Base-by-base conservation (phyloP, 1,284 basidiomycete genomes). In the Flammula alnicola region DNA sequence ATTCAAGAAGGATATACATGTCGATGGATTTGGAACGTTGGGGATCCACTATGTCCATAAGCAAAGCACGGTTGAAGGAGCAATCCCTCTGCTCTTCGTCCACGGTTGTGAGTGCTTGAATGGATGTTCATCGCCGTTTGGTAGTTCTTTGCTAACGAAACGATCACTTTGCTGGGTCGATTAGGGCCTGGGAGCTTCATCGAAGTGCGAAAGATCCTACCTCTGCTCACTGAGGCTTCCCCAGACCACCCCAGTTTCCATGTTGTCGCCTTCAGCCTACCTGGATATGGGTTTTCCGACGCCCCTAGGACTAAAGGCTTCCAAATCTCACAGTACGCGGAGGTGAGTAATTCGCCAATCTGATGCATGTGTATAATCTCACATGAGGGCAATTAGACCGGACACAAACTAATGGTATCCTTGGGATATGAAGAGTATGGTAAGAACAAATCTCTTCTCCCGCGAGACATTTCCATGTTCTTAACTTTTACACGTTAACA, bases 111-210 rank as follows among this genome's bases (percentile, higher is more conserved):
- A 52, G 73, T 70, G 7, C 9, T 12, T n/a, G n/a, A n/a, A 27
- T 14, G 16, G 30, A 25, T 32, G 5, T n/a, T n/a, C n/a, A n/a
- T n/a, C n/a, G n/a, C n/a, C n/a, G n/a, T n/a, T n/a, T n/a, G n/a
- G n/a, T n/a, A n/a, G n/a, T n/a, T n/a, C n/a, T n/a, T n/a, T n/a
- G n/a, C n/a, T n/a, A n/a, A n/a, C n/a, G n/a, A n/a, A n/a, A n/a
- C n/a, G n/a, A n/a, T n/a, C n/a, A n/a, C n/a, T n/a, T n/a, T n/a
- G n/a, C n/a, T n/a, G n/a, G n/a, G n/a, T n/a, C n/a, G n/a, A n/a
- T n/a, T n/a, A 84, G 83, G 83, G 81, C 81, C 82, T 0, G 81
- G 83, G 25, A 70, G 72, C 48, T 84, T 84, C 58, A 59, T 79
- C 23, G 82, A 86, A 66, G 75, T 74, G 12, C 65, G 67, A 41